These are phyloP conservation scores for Yamadazyma atlantica DNA, from an alignment of 1,139 yeast genomes.

Conservation along the genomic window DNA sequence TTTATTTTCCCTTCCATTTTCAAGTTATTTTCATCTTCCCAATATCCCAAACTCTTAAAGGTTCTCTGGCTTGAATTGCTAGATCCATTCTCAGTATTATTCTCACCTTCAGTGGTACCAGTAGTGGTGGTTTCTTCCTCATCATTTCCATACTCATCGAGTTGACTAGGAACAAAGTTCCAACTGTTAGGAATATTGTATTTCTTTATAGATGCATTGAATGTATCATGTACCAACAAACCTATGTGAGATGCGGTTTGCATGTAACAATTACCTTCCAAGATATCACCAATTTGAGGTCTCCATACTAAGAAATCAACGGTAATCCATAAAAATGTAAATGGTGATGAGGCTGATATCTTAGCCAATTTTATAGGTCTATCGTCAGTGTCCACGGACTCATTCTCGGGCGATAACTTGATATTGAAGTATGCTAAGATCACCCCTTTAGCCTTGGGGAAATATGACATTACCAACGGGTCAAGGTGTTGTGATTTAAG, in stretches of 20 bases:
- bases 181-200: slow-evolving; percentile 79
- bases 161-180: slow-evolving; percentile 79
- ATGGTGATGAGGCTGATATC: slow-evolving; percentile 80
- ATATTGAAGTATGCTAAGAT: slow-evolving; percentile 76
- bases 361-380: slow-evolving; percentile 49
- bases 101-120: slow-evolving; percentile 13
- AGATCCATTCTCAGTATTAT: background rate
- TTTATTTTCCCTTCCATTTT: slow-evolving; percentile 78
- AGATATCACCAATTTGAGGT: slow-evolving; percentile 78
- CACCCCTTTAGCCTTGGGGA: slow-evolving; percentile 72
- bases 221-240: slow-evolving; percentile 83
- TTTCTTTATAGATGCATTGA: slow-evolving; percentile 89
- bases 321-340: slow-evolving; percentile 80
- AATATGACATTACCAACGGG: slow-evolving; percentile 83
- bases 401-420: slow-evolving; percentile 34
- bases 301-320: slow-evolving; percentile 89
- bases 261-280: slow-evolving; percentile 87
- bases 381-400: slow-evolving; percentile 30
- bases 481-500: slow-evolving; percentile 85
- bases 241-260: slow-evolving; percentile 97
- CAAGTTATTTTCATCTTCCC: slow-evolving; percentile 75
- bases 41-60: slow-evolving; percentile 70
- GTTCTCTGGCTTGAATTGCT: slow-evolving; percentile 15
- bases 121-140: slow-evolving; percentile 7
- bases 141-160: slow-evolving; percentile 44